phyloP scores from a whole-genome alignment of 2,329 filamentous ascomycete genomes.

The Ascochyta rabiei region DNA sequence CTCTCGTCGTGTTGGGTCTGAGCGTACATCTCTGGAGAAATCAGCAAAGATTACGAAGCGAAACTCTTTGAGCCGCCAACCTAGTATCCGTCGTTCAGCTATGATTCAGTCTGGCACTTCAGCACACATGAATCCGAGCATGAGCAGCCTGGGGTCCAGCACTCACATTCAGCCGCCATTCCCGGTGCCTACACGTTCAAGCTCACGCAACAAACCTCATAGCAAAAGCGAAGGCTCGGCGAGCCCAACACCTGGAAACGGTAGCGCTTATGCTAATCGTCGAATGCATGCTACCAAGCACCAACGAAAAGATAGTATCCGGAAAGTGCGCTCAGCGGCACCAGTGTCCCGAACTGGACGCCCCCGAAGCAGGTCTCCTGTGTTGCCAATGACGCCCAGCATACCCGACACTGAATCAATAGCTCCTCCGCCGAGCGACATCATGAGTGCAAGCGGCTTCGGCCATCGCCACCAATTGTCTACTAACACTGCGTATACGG shows the following conservation, averaged over 20 bases:
- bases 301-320: slow-evolving; percentile 65
- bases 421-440: slow-evolving; percentile 75
- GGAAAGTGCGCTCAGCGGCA: slow-evolving; percentile 85
- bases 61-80: slow-evolving; percentile 45
- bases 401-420: slow-evolving; percentile 71
- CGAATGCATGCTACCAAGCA: slow-evolving; percentile 50
- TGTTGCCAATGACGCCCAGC: slow-evolving; percentile 71
- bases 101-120: slow-evolving; percentile 81
- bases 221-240: slow-evolving; percentile 76
- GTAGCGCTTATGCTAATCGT: slow-evolving; percentile 36
- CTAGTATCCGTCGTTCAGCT: slow-evolving; percentile 75
- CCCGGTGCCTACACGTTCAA: slow-evolving; percentile 87
- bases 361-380: slow-evolving; percentile 58
- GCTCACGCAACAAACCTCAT: slow-evolving; percentile 75
- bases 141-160: slow-evolving; percentile 59
- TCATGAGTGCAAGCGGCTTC: slow-evolving; percentile 58
- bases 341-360: slow-evolving; percentile 63
- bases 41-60: slow-evolving; percentile 46
- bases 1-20: slow-evolving; percentile 27
- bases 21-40: slow-evolving; percentile 45
- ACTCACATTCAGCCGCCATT: slow-evolving; percentile 71
- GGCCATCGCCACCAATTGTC: slow-evolving; percentile 65
- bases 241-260: slow-evolving; percentile 71
- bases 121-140: slow-evolving; percentile 72
- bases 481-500: slow-evolving; percentile 64